These are phyloP conservation scores for Xylariaceae sp. DNA, from an alignment of 2,329 filamentous ascomycete genomes.

Conservation along the genomic window DNA sequence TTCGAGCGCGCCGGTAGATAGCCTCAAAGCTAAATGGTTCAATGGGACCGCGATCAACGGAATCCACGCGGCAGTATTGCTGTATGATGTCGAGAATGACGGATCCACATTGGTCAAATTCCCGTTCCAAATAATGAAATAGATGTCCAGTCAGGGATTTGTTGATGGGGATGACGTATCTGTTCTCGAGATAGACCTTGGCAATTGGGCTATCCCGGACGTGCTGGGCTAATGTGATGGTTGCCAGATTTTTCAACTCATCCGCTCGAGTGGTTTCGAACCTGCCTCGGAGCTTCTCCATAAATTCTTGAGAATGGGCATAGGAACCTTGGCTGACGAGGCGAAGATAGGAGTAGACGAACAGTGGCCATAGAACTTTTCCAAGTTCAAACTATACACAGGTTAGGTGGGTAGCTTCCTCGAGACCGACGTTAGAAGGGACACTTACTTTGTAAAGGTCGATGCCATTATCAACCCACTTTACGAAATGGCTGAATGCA, in stretches of 20 bases:
- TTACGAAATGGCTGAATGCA: slow-evolving; percentile 72
- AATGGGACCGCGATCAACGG: slow-evolving; percentile 63
- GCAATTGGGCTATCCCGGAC: slow-evolving; percentile 75
- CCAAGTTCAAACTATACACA: slow-evolving; percentile 73
- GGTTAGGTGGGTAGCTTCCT: slow-evolving; percentile 3
- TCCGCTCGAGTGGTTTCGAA: slow-evolving; percentile 82
- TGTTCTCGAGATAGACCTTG: slow-evolving; percentile 81
- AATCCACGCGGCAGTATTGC: slow-evolving; percentile 59
- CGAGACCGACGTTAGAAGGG: slow-evolving; percentile 19
- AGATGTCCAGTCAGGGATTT: slow-evolving; percentile 80
- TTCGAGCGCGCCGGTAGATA: slow-evolving; percentile 60
- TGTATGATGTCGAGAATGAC: slow-evolving; percentile 76
- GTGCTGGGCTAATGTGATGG: slow-evolving; percentile 77
- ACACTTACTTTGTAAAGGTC: slow-evolving; percentile 83
- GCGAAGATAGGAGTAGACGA: slow-evolving; percentile 89
- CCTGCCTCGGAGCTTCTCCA: slow-evolving; percentile 64
- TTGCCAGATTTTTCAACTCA: slow-evolving; percentile 75
- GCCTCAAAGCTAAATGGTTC: slow-evolving; percentile 66
- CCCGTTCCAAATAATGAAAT: slow-evolving; percentile 87
- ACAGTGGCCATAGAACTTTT: slow-evolving; percentile 89
- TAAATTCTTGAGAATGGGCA: slow-evolving; percentile 73
- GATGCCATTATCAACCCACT: slow-evolving; percentile 89
- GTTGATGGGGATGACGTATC: slow-evolving; percentile 89
- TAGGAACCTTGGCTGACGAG: slow-evolving; percentile 73
- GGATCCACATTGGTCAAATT: slow-evolving; percentile 76